These are phyloP conservation scores for Chlamydomonas sphaeroides DNA, from an alignment of 139 green algal species.

Conservation along the genomic window DNA sequence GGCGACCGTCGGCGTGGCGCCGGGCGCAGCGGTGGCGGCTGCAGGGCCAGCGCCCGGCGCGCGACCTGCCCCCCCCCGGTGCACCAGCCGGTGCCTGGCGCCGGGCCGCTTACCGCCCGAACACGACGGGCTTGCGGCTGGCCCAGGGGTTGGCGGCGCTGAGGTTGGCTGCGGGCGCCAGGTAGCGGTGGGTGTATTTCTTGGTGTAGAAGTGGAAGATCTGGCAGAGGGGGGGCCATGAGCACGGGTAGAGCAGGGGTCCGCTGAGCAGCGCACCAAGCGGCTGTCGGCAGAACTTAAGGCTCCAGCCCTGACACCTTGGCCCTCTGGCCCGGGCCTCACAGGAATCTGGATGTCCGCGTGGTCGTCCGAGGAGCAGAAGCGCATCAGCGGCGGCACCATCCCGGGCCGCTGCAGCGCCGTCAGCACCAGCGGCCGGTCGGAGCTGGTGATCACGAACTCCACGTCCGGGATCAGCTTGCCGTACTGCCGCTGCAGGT, in stretches of 20 bases:
- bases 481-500: slow-evolving; percentile 48
- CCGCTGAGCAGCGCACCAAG: not conserved
- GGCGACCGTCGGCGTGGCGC: no score
- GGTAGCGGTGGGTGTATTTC: slow-evolving; percentile 46
- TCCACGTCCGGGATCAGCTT: slow-evolving; percentile 48
- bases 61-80: no score
- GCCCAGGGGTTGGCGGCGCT: slow-evolving; percentile 41
- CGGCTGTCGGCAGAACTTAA: no score
- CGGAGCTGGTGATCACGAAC: slow-evolving; percentile 51
- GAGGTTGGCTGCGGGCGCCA: slow-evolving; percentile 5
- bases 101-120: slow-evolving; percentile 27
- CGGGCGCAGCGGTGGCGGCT: no score
- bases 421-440: slow-evolving; percentile 42
- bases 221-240: not conserved
- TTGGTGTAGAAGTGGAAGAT: slow-evolving; percentile 64
- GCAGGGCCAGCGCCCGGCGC: no score
- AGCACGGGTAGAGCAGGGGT: not conserved
- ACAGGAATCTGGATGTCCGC: slow-evolving; percentile 44
- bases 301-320: no score
- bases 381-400: slow-evolving; percentile 28
- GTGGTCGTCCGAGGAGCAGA: slow-evolving; percentile 38
- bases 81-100: no score
- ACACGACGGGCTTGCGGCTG: slow-evolving; percentile 2
- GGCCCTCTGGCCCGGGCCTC: not conserved
- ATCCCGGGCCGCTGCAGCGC: not conserved